Percentiles rank a stretch among this genome's conserved stretches.
Conservation (phyloP, 1,139 yeast species). For the Diutina pseudorugosa region DNA sequence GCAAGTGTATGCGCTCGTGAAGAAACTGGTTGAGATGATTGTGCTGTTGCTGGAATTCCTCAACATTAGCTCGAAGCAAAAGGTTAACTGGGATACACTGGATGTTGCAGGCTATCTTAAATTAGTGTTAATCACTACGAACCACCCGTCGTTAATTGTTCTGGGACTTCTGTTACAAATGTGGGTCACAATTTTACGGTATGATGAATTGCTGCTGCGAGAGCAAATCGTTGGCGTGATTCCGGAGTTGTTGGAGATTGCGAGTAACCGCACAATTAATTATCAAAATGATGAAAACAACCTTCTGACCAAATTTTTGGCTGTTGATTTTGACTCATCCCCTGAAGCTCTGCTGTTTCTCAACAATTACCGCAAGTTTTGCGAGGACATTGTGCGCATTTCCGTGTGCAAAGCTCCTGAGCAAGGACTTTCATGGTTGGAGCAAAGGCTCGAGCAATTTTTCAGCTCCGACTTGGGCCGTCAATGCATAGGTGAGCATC, state of each 20-base stretch:
- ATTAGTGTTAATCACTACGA: constrained; percentile 69
- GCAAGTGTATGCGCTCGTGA: constrained; percentile 60
- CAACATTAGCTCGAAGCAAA: constrained; percentile 19
- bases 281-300: constrained; percentile 59
- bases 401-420: constrained; percentile 80
- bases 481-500: constrained; percentile 44
- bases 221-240: constrained; percentile 39
- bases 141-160: constrained; percentile 76
- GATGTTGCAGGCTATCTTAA: constrained; percentile 55
- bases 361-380: constrained; percentile 67
- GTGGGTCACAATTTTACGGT: constrained; percentile 85
- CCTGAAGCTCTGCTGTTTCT: constrained; percentile 74
- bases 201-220: constrained; percentile 54
- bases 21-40: constrained; percentile 87
- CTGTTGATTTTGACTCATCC: constrained; percentile 76
- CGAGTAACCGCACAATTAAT: constrained; percentile 70
- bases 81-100: constrained; percentile 35
- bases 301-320: constrained; percentile 52
- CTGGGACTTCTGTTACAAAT: constrained; percentile 86
- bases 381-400: constrained; percentile 84
- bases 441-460: constrained; percentile 56
- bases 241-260: constrained; percentile 59
- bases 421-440: constrained; percentile 75
- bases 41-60: constrained; percentile 79
- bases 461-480: constrained; percentile 67